A percentile compares a stretch with the other conserved stretches of the same genome.
Evolutionary conservation across 2,329 filamentous ascomycete genomes (phyloP).

Genomic region (Ascochyta rabiei): DNA sequence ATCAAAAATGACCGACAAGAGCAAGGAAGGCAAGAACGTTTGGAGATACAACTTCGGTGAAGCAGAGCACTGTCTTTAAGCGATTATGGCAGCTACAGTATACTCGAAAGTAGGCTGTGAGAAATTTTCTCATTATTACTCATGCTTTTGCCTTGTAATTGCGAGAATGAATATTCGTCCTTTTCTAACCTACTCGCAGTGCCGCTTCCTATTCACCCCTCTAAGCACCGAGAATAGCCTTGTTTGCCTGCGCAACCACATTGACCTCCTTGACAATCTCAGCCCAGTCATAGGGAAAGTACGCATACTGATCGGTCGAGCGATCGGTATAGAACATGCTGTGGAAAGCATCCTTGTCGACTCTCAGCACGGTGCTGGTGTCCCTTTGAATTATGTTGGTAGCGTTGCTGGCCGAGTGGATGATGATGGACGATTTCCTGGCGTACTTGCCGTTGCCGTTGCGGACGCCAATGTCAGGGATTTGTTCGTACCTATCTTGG

Average conservation of each 20-base stretch:
- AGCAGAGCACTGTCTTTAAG: too few relatives aligned
- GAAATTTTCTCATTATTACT: too few relatives aligned
- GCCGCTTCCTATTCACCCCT: not conserved
- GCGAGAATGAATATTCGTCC: too few relatives aligned
- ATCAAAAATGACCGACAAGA: too few relatives aligned
- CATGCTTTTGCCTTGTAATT: too few relatives aligned
- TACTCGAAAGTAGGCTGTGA: too few relatives aligned
- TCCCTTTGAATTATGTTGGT: constrained; percentile 11
- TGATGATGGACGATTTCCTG: constrained; percentile 11
- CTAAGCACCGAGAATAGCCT: constrained; percentile 6
- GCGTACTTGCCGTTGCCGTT: constrained; percentile 14
- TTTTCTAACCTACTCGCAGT: too few relatives aligned
- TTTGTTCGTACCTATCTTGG: constrained; percentile 3
- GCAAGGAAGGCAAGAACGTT: too few relatives aligned
- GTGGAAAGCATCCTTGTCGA: constrained; percentile 10
- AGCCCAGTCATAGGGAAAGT: constrained; percentile 16
- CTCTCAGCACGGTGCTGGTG: constrained; percentile 5
- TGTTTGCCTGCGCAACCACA: constrained; percentile 14
- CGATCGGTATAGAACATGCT: constrained; percentile 17
- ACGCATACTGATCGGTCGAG: constrained; percentile 7
- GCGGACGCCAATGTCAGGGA: constrained; percentile 12
- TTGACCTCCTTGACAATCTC: constrained; percentile 16
- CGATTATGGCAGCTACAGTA: too few relatives aligned
- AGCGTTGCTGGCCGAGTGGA: constrained; percentile 9
- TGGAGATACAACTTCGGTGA: too few relatives aligned